Evolutionary conservation across 345 rosid genomes (phyloP).

Genomic region (Toxicodendron radicans): DNA sequence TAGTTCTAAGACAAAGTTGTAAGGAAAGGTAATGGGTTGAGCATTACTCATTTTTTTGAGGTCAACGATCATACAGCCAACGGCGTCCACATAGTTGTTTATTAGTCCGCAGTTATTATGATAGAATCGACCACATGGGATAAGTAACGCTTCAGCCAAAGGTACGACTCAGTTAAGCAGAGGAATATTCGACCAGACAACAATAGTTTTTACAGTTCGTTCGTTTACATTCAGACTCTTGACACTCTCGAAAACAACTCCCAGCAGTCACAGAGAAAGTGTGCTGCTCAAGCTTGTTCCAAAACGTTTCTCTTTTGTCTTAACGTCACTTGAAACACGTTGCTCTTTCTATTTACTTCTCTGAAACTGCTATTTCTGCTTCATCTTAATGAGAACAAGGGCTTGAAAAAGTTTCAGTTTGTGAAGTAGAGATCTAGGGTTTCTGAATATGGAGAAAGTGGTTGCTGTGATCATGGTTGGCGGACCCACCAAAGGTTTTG

Average conservation of each 20-base stretch:
- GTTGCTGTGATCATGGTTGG: constrained; percentile 93
- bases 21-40: no score
- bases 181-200: not conserved
- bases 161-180: not conserved
- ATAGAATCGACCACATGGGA: not conserved
- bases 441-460: constrained; percentile 54
- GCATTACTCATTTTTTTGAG: no score
- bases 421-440: constrained; percentile 7
- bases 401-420: not conserved
- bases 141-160: not conserved
- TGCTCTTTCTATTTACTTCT: not conserved
- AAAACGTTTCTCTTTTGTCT: no score
- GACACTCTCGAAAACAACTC: not conserved
- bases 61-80: no score
- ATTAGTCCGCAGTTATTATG: no score
- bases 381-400: not conserved
- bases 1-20: no score
- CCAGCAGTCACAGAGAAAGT: not conserved
- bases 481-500: constrained; percentile 81
- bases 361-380: not conserved
- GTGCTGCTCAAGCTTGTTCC: not conserved
- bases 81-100: no score
- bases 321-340: no score
- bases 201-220: not conserved
- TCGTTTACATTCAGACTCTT: not conserved